phyloP scores from a whole-genome alignment of 192 early-diverging fungal species.

The Dimargaris cristalligena region DNA sequence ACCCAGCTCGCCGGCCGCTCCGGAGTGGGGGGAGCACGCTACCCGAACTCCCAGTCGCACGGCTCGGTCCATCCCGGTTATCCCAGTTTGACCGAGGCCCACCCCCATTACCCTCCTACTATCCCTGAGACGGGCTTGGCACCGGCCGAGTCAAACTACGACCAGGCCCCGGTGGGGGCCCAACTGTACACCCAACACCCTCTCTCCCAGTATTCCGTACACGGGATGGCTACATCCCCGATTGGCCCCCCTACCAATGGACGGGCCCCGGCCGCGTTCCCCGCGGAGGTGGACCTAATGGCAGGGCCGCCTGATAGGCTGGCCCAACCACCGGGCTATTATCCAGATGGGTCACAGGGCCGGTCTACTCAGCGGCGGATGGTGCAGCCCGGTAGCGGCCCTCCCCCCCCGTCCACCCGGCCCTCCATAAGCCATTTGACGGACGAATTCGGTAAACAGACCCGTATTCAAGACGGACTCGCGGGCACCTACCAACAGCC shows the following conservation, averaged over 20 bases:
- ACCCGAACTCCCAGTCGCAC: neutral
- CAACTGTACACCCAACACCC: too few species aligned
- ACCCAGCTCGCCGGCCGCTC: neutral
- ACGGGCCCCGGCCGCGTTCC: neutral
- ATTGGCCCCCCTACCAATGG: too few species aligned
- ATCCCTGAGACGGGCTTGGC: neutral
- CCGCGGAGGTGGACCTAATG: neutral
- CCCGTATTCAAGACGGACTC: slow-evolving; percentile 5
- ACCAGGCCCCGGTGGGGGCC: too few species aligned
- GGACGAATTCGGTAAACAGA: slow-evolving; percentile 3
- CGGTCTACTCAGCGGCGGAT: neutral
- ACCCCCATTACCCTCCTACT: neutral
- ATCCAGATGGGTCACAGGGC: slow-evolving; percentile 1
- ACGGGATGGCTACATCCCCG: too few species aligned
- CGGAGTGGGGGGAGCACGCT: neutral
- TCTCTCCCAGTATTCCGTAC: too few species aligned
- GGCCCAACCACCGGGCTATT: neutral
- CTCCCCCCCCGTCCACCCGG: neutral
- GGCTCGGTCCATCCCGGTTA: neutral
- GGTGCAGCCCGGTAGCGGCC: neutral
- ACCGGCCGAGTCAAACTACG: too few species aligned
- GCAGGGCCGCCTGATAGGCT: neutral
- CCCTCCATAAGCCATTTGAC: neutral
- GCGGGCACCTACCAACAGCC: too few species aligned
- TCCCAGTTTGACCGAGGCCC: neutral